Conservation (phyloP, 1,139 yeast species). For the Pichia sp. region DNA sequence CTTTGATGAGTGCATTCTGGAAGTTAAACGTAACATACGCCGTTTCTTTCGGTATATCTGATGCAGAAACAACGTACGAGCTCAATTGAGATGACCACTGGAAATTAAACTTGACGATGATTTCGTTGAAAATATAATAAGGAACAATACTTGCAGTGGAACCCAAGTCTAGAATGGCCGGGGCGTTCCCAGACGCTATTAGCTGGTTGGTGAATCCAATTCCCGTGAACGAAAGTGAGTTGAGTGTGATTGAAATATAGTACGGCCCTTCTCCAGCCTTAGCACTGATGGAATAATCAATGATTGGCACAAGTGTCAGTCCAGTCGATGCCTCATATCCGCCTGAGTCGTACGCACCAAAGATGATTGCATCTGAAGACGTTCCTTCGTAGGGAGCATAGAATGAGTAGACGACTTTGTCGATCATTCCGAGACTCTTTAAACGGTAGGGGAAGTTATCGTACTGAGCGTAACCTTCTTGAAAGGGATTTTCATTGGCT, state of each 20-base stretch:
- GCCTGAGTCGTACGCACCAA: constrained; percentile 51
- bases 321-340: constrained; percentile 22
- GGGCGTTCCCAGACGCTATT: constrained; percentile 34
- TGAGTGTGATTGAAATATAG: constrained; percentile 37
- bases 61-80: constrained; percentile 34
- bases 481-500: constrained; percentile 40
- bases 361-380: constrained; percentile 34
- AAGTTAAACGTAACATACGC: constrained; percentile 41
- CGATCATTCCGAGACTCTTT: constrained; percentile 45
- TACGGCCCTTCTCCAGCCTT: constrained; percentile 35
- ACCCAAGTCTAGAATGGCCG: constrained; percentile 59
- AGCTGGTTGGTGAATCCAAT: constrained; percentile 3
- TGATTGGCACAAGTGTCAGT: constrained; percentile 38
- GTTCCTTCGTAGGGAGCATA: constrained; percentile 35
- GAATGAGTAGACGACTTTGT: constrained; percentile 48
- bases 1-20: constrained; percentile 44
- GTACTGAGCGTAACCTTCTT: constrained; percentile 33
- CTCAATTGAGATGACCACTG: constrained; percentile 31
- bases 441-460: constrained; percentile 53
- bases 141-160: constrained; percentile 54
- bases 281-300: constrained; percentile 19
- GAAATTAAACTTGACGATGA: constrained; percentile 42
- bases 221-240: constrained; percentile 19
- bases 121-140: constrained; percentile 33
- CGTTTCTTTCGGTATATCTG: constrained; percentile 27